phyloP scores from a whole-genome alignment of 192 early-diverging fungal genomes.

The Coemansia sp. region DNA sequence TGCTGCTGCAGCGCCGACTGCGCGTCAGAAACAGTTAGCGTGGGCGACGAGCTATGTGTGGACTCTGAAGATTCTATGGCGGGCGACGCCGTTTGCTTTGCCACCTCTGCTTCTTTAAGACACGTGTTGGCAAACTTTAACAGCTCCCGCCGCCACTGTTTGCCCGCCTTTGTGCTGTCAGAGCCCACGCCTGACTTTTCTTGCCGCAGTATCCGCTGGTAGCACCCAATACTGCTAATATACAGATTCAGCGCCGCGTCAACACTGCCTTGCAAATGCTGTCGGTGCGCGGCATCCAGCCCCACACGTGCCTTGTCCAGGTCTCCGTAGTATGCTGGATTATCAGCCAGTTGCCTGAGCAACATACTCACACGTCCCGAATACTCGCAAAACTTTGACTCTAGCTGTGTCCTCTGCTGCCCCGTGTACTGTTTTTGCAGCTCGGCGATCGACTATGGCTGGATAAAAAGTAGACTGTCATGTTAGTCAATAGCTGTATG shows the following conservation, averaged over 20 bases:
- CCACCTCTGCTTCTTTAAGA: conserved; percentile 32
- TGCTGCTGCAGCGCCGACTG: conserved; percentile 5
- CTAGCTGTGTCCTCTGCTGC: conserved; percentile 14
- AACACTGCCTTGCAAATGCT: conserved; percentile 7
- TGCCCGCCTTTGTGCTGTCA: neutral
- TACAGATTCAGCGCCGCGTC: conserved; percentile 24
- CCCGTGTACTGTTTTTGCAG: conserved; percentile 8
- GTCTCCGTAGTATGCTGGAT: conserved; percentile 7
- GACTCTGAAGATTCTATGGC: neutral
- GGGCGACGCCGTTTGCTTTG: conserved; percentile 12
- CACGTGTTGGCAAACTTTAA: conserved; percentile 21
- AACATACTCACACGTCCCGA: conserved; percentile 27
- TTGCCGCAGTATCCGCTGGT: conserved; percentile 32
- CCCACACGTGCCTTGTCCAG: conserved; percentile 22
- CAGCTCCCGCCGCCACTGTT: conserved; percentile 36
- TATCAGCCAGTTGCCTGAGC: conserved; percentile 15
- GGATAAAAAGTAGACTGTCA: neutral
- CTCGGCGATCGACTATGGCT: conserved; percentile 13
- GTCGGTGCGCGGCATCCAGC: conserved; percentile 17
- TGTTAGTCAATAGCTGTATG: neutral
- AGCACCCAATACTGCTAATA: conserved; percentile 26
- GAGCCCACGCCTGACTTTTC: conserved; percentile 10
- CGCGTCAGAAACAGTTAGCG: neutral
- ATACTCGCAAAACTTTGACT: conserved; percentile 45
- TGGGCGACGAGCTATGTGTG: conserved; percentile 1